These are phyloP conservation scores for Toxoplasma gondii DNA, from an alignment of 169 alveolate species.

Conservation along the genomic window DNA sequence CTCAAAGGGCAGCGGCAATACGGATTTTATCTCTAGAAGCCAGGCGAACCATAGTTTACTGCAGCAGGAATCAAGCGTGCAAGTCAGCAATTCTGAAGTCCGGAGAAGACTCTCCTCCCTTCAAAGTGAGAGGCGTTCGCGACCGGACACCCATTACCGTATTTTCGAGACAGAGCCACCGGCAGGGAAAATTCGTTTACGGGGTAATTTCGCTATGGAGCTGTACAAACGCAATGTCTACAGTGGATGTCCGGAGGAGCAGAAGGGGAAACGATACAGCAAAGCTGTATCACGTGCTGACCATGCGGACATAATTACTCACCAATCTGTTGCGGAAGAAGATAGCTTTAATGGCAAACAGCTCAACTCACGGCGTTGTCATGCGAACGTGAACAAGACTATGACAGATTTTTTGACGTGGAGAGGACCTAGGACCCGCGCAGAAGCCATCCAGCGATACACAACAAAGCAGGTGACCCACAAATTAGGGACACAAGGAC, in stretches of 20 bases:
- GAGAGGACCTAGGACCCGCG: background rate
- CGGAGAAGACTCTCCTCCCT: background rate
- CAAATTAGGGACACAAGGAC: background rate
- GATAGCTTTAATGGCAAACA: background rate
- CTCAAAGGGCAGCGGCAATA: background rate
- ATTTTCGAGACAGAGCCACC: slow-evolving; percentile 36
- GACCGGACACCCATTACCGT: slow-evolving; percentile 11
- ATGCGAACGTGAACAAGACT: background rate
- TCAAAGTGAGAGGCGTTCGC: background rate
- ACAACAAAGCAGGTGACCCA: slow-evolving; percentile 23
- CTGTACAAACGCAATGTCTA: background rate
- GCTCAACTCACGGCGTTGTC: background rate
- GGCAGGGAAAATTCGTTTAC: slow-evolving; percentile 8
- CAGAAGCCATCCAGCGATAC: slow-evolving; percentile 1
- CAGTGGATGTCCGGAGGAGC: background rate
- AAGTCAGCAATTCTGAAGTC: background rate
- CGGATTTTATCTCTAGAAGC: background rate
- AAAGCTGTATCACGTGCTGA: background rate
- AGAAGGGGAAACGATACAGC: background rate
- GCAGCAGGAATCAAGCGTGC: background rate
- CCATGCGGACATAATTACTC: background rate
- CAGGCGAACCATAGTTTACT: background rate
- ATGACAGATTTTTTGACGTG: slow-evolving; percentile 14
- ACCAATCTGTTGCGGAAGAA: background rate
- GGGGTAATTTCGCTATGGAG: slow-evolving; percentile 12